Conservation (phyloP, 2,329 filamentous ascomycete species). For the Ophiostoma ulmi region DNA sequence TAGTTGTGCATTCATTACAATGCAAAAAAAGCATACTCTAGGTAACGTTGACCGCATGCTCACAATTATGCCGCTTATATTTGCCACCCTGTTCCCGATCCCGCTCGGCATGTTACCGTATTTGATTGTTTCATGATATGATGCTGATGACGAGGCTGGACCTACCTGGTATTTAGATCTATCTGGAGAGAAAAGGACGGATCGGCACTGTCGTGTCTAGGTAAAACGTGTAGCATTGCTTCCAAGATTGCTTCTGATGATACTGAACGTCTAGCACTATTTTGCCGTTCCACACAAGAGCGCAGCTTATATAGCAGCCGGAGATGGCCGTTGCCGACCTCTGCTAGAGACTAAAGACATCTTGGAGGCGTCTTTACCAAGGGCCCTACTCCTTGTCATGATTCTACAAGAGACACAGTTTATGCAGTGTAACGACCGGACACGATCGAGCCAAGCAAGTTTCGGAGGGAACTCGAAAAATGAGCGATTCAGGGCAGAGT, state of each 20-base stretch:
- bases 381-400: too few relatives aligned
- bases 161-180: neutral
- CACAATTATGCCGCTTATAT: neutral
- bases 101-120: neutral
- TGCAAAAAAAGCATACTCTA: neutral
- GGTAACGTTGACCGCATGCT: neutral
- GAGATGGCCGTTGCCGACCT: neutral
- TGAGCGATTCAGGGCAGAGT: too few relatives aligned
- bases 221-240: neutral
- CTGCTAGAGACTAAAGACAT: neutral
- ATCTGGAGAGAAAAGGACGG: neutral
- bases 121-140: neutral
- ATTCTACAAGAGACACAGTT: neutral
- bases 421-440: neutral
- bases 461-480: neutral
- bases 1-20: neutral
- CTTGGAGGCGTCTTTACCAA: too few relatives aligned
- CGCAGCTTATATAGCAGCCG: neutral
- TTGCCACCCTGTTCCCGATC: neutral
- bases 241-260: neutral
- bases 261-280: neutral
- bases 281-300: neutral
- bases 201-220: too few relatives aligned
- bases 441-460: neutral
- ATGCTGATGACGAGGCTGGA: neutral